Evolutionary conservation across 495 filamentous ascomycete species (phyloP).

Genomic region (Annulohypoxylon maeteangense): DNA sequence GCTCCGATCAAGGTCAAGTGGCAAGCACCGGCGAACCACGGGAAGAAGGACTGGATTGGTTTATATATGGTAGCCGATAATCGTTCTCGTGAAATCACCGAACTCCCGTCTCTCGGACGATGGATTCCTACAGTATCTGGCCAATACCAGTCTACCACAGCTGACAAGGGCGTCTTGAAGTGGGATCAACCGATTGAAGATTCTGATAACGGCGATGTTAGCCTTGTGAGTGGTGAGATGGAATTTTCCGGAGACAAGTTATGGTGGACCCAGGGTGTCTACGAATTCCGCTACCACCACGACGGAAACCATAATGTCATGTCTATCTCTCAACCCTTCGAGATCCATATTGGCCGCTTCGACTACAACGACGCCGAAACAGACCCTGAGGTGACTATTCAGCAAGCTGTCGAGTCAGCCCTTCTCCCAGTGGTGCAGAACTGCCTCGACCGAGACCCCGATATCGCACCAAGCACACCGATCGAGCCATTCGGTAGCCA

Average conservation of each 20-base stretch:
- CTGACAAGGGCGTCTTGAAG: constrained; percentile 81
- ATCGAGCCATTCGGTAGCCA: constrained; percentile 85
- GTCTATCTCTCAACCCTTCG: constrained; percentile 93
- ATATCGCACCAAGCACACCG: constrained; percentile 83
- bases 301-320: constrained; percentile 94
- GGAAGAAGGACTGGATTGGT: constrained; percentile 94
- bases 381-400: constrained; percentile 36
- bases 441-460: constrained; percentile 91
- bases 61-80: constrained; percentile 96
- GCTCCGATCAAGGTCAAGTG: constrained; percentile 90
- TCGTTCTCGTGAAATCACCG: constrained; percentile 80
- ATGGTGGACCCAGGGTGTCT: constrained; percentile 95
- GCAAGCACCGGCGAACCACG: constrained; percentile 91
- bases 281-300: constrained; percentile 98
- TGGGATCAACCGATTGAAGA: constrained; percentile 66
- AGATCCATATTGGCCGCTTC: constrained; percentile 82
- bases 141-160: constrained; percentile 77
- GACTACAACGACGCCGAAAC: constrained; percentile 71
- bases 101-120: constrained; percentile 85
- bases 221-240: constrained; percentile 78
- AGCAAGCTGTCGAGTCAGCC: constrained; percentile 72
- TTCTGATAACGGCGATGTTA: constrained; percentile 60
- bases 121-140: constrained; percentile 86
- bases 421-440: constrained; percentile 85
- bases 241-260: constrained; percentile 92